Conservation (phyloP, 805 yeast genomes). For the Ogataea thermomethanolica region DNA sequence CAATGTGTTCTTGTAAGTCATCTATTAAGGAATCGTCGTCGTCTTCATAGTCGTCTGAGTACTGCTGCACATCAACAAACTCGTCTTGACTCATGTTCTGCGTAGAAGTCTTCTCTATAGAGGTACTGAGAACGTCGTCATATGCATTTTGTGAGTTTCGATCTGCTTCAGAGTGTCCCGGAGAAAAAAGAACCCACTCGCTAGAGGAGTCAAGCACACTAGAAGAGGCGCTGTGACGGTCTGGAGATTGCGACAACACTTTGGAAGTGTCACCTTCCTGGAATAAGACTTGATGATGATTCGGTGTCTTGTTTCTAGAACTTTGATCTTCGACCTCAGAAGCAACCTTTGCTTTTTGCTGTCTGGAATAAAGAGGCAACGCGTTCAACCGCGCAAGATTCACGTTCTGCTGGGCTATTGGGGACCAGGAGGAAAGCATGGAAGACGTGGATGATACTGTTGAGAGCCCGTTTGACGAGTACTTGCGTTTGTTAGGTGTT, state of each 20-base stretch:
- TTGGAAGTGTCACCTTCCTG: not conserved
- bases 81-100: slow-evolving; percentile 14
- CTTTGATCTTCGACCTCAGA: not conserved
- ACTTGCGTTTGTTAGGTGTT: slow-evolving; percentile 13
- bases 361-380: slow-evolving; percentile 6
- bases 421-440: slow-evolving; percentile 10
- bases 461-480: slow-evolving; percentile 18
- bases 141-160: slow-evolving; percentile 15
- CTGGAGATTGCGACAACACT: not conserved
- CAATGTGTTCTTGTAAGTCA: slow-evolving; percentile 24
- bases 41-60: slow-evolving; percentile 15
- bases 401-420: slow-evolving; percentile 10
- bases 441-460: slow-evolving; percentile 19
- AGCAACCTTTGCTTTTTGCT: not conserved
- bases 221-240: slow-evolving; percentile 12
- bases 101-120: slow-evolving; percentile 15
- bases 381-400: slow-evolving; percentile 12
- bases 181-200: slow-evolving; percentile 34
- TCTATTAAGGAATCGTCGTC: slow-evolving; percentile 31
- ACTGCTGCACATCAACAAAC: slow-evolving; percentile 19
- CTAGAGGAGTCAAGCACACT: slow-evolving; percentile 21
- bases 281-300: too few relatives aligned
- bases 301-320: too few relatives aligned
- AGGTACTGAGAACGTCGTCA: slow-evolving; percentile 27
- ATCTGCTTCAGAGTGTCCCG: slow-evolving; percentile 17